Conservation (phyloP, 352 stramenopile genomes). For the Blastocystis sp. region DNA sequence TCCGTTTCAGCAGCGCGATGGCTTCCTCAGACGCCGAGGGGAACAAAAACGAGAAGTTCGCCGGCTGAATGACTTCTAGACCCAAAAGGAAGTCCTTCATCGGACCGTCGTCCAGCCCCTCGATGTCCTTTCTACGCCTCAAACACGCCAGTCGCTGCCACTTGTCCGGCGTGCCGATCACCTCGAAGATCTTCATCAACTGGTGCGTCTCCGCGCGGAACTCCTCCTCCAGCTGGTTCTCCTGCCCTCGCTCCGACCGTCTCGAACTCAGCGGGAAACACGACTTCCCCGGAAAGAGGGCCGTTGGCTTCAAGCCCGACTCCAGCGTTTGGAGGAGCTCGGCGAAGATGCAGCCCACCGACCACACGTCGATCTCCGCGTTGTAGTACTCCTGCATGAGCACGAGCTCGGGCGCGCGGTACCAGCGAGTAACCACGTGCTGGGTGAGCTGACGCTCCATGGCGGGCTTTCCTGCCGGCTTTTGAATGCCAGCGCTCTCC, state of each 20-base stretch:
- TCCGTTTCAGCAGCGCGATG: slow-evolving; percentile 83
- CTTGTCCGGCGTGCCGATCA: slow-evolving; percentile 89
- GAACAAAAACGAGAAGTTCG: slow-evolving; percentile 79
- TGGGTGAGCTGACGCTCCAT: slow-evolving; percentile 88
- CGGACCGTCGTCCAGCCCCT: slow-evolving; percentile 70
- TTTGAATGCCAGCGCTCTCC: slow-evolving; percentile 14
- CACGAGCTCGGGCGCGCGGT: slow-evolving; percentile 91
- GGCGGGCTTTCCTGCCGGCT: not conserved
- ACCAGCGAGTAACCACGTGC: slow-evolving; percentile 92
- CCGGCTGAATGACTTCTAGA: slow-evolving; percentile 65
- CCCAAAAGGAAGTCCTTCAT: slow-evolving; percentile 75
- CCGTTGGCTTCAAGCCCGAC: slow-evolving; percentile 79
- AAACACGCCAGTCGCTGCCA: not conserved
- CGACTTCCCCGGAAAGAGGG: slow-evolving; percentile 79
- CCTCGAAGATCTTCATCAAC: slow-evolving; percentile 92
- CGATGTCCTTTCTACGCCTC: slow-evolving; percentile 80
- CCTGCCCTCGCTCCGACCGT: slow-evolving; percentile 74
- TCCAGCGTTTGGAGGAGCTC: slow-evolving; percentile 87
- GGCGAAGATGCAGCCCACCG: slow-evolving; percentile 87
- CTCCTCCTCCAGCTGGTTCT: slow-evolving; percentile 74
- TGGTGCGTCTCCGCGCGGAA: slow-evolving; percentile 80
- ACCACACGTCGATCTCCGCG: slow-evolving; percentile 82
- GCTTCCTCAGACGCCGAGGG: slow-evolving; percentile 80
- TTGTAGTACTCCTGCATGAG: slow-evolving; percentile 82
- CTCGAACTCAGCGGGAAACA: slow-evolving; percentile 78